Evolutionary conservation across 2,329 filamentous ascomycete species (phyloP).

Genomic region (Rutstroemia sp.): DNA sequence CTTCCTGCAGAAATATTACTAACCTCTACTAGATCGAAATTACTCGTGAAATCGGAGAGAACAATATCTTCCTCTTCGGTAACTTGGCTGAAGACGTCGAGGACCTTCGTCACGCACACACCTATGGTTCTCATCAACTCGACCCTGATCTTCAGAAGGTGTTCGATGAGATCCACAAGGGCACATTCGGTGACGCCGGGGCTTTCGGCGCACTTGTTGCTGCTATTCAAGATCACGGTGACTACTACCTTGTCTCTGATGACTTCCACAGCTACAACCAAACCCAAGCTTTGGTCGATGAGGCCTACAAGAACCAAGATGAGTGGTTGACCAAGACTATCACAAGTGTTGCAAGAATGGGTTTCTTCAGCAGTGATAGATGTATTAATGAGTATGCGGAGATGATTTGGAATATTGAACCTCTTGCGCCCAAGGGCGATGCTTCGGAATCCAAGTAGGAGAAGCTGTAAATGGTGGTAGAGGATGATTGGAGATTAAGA

Average conservation of each 20-base stretch:
- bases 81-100: conserved; percentile 95
- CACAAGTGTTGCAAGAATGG: conserved; percentile 83
- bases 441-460: neutral
- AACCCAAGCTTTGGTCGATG: conserved; percentile 85
- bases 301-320: conserved; percentile 85
- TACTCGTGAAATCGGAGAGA: conserved; percentile 90
- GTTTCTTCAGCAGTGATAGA: conserved; percentile 91
- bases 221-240: conserved; percentile 84
- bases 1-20: too few species aligned
- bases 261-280: conserved; percentile 94
- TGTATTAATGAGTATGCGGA: conserved; percentile 98
- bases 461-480: too few species aligned
- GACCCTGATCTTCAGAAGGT: conserved; percentile 73
- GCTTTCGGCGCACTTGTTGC: conserved; percentile 78
- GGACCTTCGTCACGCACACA: conserved; percentile 84
- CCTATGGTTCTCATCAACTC: conserved; percentile 71
- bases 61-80: conserved; percentile 98
- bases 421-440: conserved; percentile 30
- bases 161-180: conserved; percentile 73
- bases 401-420: conserved; percentile 94
- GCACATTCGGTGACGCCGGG: conserved; percentile 70
- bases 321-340: conserved; percentile 91
- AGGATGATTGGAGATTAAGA: too few species aligned
- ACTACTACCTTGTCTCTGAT: conserved; percentile 96
- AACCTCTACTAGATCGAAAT: conserved; percentile 68